Base-by-base conservation (phyloP, 345 rosid genomes). In the Eutrema heterophyllum region DNA sequence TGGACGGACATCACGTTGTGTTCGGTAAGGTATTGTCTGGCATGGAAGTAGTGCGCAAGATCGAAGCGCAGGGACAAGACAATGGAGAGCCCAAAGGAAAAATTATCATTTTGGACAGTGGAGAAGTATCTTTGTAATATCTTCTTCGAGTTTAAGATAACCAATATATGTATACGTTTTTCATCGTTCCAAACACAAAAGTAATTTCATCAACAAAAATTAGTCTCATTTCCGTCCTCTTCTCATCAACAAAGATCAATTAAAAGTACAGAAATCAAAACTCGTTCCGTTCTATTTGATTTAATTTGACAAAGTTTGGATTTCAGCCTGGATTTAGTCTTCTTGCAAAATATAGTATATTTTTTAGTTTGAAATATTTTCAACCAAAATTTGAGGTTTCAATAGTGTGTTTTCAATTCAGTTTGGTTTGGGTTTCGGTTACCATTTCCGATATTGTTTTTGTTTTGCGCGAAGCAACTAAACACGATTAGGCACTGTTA, bases 1-100 rank as follows among this genome's bases (percentile, higher is more conserved):
- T 92, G 94, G 94, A 95, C 21, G 97, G 97, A 6, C 92, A 12
- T 45, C 97, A 95, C 29, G 96, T 90, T 32, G 96, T 95, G 39
- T 90, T 95, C 46, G 98, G 99, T 35, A 88, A 90, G 83, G 99
- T 92, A 59, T 45, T 95, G 16, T 80, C 97, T 1, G 99, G 98
- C 26, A 86, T 95, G 96, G 97, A 95, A 67, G 86, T 90, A 2
- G 91, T 92, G 27, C 70, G 67, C 70, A 88, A 86, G 86, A 77
- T 95, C n/a, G 99, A 95, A 85, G 89, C 91, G 4, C 83, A 87
- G 78, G 99, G 99, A 18, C 78, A 65, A 72, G 73, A 70, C 64
- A 86, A 78, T 51, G 97, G 96, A 57, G 81, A 70, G 48, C 96
- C 99, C 5, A 90, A 85, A 81, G 84, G 78, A 44, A 81, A 81